Percentiles rank a stretch among this genome's conserved stretches.
Conservation (phyloP, 2,329 filamentous ascomycete species). For the Microdochium bolleyi region DNA sequence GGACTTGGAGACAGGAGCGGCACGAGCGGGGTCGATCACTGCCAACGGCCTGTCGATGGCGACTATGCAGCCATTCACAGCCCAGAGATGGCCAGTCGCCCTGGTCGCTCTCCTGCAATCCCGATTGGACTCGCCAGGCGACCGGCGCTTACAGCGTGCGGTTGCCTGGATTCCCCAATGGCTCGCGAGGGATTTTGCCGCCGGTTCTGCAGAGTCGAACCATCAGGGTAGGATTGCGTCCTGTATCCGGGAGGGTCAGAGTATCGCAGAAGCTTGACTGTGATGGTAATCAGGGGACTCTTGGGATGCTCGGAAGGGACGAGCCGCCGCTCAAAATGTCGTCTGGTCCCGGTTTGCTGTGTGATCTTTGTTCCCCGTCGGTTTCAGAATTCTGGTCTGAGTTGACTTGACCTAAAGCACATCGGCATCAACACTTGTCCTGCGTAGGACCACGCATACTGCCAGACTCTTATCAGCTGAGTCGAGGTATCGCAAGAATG, state of each 20-base stretch:
- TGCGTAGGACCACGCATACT: too few species aligned
- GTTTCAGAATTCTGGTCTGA: too few species aligned
- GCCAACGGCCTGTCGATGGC: neutral
- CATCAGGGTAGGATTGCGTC: neutral
- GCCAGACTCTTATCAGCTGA: too few species aligned
- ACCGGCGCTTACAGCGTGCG: neutral
- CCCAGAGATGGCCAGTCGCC: neutral
- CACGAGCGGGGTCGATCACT: neutral
- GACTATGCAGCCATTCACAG: neutral
- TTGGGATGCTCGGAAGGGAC: too few species aligned
- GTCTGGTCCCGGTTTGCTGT: too few species aligned
- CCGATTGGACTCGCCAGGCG: neutral
- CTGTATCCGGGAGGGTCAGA: neutral
- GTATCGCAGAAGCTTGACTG: too few species aligned
- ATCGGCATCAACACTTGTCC: too few species aligned
- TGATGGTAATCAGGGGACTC: too few species aligned
- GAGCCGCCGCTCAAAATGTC: too few species aligned
- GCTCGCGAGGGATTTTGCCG: neutral
- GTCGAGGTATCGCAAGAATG: too few species aligned
- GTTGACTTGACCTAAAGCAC: too few species aligned
- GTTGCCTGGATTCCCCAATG: neutral
- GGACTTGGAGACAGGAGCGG: neutral
- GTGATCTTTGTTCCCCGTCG: too few species aligned
- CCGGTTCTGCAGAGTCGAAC: neutral
- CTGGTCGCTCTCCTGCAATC: neutral